Conservation (phyloP, 2,329 filamentous ascomycete genomes). For the Fusarium sp. region DNA sequence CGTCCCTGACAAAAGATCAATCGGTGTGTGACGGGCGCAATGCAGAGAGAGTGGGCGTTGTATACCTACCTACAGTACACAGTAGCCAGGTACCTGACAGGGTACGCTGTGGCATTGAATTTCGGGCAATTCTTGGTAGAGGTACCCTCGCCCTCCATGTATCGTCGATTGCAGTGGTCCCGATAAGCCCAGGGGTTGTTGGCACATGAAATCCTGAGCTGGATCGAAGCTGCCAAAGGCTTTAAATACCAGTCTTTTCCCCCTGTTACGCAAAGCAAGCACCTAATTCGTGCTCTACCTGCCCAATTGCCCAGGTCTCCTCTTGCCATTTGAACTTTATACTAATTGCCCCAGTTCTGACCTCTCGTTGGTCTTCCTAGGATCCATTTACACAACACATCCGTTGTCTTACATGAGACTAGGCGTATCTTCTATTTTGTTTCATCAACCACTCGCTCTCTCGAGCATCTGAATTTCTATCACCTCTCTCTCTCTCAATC, state of each 20-base stretch:
- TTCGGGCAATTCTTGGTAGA: not conserved
- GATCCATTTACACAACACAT: conserved; percentile 12
- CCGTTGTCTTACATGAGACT: conserved; percentile 30
- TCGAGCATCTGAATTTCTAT: conserved; percentile 22
- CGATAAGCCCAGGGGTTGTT: conserved; percentile 35
- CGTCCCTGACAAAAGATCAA: conserved; percentile 32
- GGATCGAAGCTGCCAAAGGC: conserved; percentile 15
- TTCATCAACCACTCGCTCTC: conserved; percentile 28
- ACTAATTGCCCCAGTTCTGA: conserved; percentile 41
- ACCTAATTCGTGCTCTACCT: not conserved
- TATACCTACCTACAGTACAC: too few species aligned
- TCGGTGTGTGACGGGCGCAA: conserved; percentile 43
- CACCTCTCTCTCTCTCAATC: not conserved
- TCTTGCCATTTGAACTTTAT: conserved; percentile 32
- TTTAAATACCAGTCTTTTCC: conserved; percentile 33
- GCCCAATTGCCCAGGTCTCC: conserved; percentile 24
- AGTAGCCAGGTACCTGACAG: not conserved
- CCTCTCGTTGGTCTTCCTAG: conserved; percentile 33
- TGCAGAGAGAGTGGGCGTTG: conserved; percentile 24
- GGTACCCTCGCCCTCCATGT: not conserved
- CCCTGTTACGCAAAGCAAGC: conserved; percentile 20
- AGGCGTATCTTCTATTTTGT: conserved; percentile 16
- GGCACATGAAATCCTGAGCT: conserved; percentile 24
- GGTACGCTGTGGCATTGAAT: conserved; percentile 28
- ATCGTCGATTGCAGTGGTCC: conserved; percentile 2